These are phyloP conservation scores for Firmiana major DNA, from an alignment of 345 rosid genomes.

Conservation along the genomic window DNA sequence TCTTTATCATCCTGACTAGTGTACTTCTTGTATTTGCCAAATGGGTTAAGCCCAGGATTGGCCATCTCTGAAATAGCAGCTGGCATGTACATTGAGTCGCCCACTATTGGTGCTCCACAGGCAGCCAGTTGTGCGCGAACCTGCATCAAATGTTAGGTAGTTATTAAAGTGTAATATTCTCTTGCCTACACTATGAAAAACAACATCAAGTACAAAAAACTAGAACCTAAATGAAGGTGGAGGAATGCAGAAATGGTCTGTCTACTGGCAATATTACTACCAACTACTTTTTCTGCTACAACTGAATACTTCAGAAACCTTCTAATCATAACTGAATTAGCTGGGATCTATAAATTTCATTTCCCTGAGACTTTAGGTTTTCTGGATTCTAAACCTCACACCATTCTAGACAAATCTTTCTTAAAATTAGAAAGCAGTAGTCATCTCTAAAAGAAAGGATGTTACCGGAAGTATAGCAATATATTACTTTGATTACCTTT, in stretches of 20 bases:
- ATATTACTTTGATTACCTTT: neutral
- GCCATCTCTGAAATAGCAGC: conserved; percentile 66
- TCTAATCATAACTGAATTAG: neutral
- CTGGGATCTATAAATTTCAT: neutral
- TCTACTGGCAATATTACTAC: neutral
- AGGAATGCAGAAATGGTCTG: neutral
- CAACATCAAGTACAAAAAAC: neutral
- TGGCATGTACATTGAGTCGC: conserved; percentile 92
- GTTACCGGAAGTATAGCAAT: neutral
- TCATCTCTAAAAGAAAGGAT: conserved; percentile 6
- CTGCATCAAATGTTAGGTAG: conserved; percentile 33
- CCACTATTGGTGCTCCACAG: conserved; percentile 80
- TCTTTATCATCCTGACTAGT: conserved; percentile 45
- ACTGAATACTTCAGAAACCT: neutral
- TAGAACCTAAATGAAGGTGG: neutral
- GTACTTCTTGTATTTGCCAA: conserved; percentile 45
- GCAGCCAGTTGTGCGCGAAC: conserved; percentile 90
- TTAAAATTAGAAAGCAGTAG: neutral
- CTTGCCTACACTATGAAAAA: neutral
- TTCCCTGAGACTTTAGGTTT: neutral
- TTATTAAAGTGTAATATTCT: neutral
- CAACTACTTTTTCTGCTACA: neutral
- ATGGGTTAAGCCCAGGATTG: conserved; percentile 64
- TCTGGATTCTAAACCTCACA: neutral
- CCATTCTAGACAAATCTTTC: neutral